Evolutionary conservation across 2,329 filamentous ascomycete species (phyloP).

Genomic region (Pestalotiopsis sp.): DNA sequence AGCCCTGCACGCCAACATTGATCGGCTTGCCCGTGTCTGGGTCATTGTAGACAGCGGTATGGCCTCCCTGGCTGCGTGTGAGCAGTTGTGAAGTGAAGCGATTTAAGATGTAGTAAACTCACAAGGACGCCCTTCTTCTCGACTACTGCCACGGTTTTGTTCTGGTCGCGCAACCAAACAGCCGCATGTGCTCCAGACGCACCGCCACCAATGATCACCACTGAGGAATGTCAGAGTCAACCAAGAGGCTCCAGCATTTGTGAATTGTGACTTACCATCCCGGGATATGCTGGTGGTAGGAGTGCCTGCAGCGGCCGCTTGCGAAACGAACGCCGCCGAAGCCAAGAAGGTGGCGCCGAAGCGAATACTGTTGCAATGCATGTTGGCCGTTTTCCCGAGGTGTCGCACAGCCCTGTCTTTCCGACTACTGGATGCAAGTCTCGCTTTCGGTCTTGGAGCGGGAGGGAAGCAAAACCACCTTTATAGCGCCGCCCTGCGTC

Average conservation of each 20-base stretch:
- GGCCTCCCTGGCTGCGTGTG: slow-evolving; percentile 38
- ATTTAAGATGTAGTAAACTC: slow-evolving; percentile 32
- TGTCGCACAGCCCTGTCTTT: neutral
- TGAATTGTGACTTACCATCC: neutral
- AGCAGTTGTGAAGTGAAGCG: slow-evolving; percentile 29
- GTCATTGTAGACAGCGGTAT: slow-evolving; percentile 46
- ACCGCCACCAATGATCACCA: slow-evolving; percentile 39
- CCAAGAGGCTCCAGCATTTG: no score
- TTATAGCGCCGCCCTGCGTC: neutral
- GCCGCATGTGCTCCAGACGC: slow-evolving; percentile 37
- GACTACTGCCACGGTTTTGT: slow-evolving; percentile 34
- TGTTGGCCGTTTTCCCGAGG: neutral
- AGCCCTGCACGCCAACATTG: slow-evolving; percentile 38
- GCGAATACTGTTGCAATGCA: neutral
- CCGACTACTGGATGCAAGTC: no score
- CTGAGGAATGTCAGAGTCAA: no score
- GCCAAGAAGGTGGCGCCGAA: neutral
- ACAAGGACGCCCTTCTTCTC: slow-evolving; percentile 28
- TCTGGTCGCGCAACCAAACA: slow-evolving; percentile 32
- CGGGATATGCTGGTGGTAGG: slow-evolving; percentile 1
- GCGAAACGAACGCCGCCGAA: neutral
- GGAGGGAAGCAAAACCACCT: neutral
- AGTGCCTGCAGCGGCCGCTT: slow-evolving; percentile 12
- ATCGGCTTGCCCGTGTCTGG: slow-evolving; percentile 33
- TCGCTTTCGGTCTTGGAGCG: no score